Evolutionary conservation across 345 rosid genomes (phyloP).

Genomic region (Streptanthus diversifolius): DNA sequence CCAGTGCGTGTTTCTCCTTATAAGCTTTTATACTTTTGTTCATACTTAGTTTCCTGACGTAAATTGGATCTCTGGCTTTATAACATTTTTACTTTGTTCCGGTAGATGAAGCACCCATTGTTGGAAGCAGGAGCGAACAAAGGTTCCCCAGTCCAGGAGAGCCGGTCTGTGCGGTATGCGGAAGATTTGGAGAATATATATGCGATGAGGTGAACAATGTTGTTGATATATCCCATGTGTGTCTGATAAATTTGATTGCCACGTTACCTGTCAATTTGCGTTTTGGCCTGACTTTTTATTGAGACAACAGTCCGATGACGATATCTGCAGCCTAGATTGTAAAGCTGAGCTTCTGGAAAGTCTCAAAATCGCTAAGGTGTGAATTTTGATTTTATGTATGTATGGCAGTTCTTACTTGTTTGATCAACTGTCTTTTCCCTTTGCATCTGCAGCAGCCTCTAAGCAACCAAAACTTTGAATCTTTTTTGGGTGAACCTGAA

Average conservation of each 20-base stretch:
- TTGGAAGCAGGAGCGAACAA: too few species aligned
- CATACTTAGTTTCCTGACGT: too few species aligned
- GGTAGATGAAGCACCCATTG: too few species aligned
- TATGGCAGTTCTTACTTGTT: background rate
- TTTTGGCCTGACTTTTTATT: background rate
- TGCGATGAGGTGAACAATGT: background rate
- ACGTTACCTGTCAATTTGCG: too few species aligned
- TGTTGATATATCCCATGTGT: background rate
- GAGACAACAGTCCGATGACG: background rate
- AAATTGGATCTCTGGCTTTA: too few species aligned
- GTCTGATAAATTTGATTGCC: background rate
- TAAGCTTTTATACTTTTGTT: too few species aligned
- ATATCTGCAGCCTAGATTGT: background rate
- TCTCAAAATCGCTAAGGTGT: background rate
- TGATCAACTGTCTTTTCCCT: background rate
- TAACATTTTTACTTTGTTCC: too few species aligned
- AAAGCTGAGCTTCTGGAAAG: background rate
- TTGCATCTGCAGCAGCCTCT: background rate
- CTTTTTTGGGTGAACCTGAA: background rate
- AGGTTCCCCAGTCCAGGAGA: too few species aligned
- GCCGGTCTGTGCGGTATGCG: too few species aligned
- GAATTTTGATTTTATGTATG: background rate
- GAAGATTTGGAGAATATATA: background rate
- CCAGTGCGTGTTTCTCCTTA: too few species aligned
- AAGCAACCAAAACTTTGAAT: background rate